Base-by-base conservation (phyloP, 371 early-diverging fungal genomes). In the Mortierella sp. region DNA sequence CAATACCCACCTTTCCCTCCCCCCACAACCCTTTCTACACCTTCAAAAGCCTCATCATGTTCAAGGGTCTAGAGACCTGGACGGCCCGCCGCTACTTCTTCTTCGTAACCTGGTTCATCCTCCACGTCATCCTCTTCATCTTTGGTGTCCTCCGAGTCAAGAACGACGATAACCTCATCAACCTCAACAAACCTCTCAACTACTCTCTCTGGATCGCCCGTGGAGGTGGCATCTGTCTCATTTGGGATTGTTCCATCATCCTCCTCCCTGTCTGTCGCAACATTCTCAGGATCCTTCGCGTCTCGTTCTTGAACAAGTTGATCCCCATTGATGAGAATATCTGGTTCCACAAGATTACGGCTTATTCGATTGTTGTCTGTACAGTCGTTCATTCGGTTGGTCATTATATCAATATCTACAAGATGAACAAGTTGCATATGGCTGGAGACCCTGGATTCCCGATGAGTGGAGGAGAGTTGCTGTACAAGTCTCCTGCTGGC, bases 201-300 rank as follows among this genome's bases (percentile, higher is more conserved):
- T 79, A 50, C 28, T 91, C 90, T 0, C 90, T 91, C 57, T 89
- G 77, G 79, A 80, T 89, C 34, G 90, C 90, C 24, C 91, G 92
- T 73, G 92, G 91, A n/a, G 92, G 91, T 13, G 92, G 92, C 52
- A 87, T 92, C 58, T 88, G 88, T 72, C 87, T 92, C 21, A 89
- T 88, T 74, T 83, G 91, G 77, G 89, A 91, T 76, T 89, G 90
- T 47, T 96, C 92, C 63, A 82, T 96, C 48, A 91, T 96, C 47
- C 90, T 96, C 72, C 88, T 96, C 76, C 95, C 97, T n/a, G 93
- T 96, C 60, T 96, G 96, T 88, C 90, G 96, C 16, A 96, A 93
- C 77, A 86, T 95, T 58, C 93, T 96, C 57, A 94, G 95, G 73
- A 88, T 89, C 58, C 81, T 93, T 31, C 91, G 94, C 45, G 89